phyloP scores from a whole-genome alignment of 345 rosid species.

The Raphanus raphanistrum region DNA sequence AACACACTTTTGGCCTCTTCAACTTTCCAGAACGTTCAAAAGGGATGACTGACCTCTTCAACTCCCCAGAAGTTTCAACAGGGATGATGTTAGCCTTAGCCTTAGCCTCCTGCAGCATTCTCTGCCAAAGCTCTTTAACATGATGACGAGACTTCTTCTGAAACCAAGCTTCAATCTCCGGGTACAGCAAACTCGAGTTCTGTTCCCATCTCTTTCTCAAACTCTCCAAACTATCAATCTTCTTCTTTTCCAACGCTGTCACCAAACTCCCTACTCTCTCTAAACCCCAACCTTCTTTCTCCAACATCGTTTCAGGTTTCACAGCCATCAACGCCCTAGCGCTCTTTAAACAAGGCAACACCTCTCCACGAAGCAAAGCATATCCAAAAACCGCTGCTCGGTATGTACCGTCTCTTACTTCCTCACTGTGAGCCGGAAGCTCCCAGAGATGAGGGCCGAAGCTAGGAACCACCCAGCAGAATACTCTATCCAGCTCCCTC shows the following conservation, averaged over 20 bases:
- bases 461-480: background rate
- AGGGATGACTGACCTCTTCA: background rate
- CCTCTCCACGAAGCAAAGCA: background rate
- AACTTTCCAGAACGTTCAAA: background rate
- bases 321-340: conserved; percentile 44
- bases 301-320: conserved; percentile 56
- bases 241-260: background rate
- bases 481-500: background rate
- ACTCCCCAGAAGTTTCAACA: background rate
- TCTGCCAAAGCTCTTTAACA: background rate
- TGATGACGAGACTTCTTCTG: background rate
- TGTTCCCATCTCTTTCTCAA: background rate
- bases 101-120: background rate
- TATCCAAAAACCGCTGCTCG: background rate
- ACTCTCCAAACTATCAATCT: background rate
- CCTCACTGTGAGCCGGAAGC: background rate
- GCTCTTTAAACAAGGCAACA: background rate
- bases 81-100: background rate
- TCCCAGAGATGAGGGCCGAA: background rate
- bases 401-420: background rate
- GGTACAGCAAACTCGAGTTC: background rate
- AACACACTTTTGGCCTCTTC: background rate
- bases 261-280: conserved; percentile 13
- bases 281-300: conserved; percentile 56
- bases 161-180: background rate